phyloP scores from a whole-genome alignment of 495 filamentous ascomycete genomes.

The Daldinia decipiens region DNA sequence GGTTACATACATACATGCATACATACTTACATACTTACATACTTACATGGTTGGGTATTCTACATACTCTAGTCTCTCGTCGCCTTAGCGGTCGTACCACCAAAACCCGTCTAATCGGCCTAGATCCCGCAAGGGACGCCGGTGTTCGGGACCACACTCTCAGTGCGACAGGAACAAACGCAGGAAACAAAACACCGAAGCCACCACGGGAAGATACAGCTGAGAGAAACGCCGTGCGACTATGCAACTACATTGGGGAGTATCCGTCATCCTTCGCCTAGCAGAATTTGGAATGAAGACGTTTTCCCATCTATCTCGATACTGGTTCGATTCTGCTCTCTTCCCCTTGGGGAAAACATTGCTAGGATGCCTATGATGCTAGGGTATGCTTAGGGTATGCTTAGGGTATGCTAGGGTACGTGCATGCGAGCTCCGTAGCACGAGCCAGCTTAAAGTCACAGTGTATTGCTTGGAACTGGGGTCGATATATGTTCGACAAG shows the following conservation, averaged over 20 bases:
- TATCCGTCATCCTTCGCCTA: slow-evolving; percentile 13
- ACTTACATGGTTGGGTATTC: background rate
- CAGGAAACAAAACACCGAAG: slow-evolving; percentile 23
- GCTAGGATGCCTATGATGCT: slow-evolving; percentile 32
- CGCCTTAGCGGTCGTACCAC: slow-evolving; percentile 28
- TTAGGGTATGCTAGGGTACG: slow-evolving; percentile 9
- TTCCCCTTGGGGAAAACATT: slow-evolving; percentile 43
- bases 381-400: too few relatives aligned
- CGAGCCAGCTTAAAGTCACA: slow-evolving; percentile 31
- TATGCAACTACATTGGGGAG: slow-evolving; percentile 25
- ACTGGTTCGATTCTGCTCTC: slow-evolving; percentile 23
- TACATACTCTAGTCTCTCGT: background rate
- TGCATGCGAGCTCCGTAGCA: slow-evolving; percentile 36
- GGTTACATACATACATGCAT: background rate
- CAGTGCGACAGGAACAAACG: slow-evolving; percentile 3
- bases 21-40: background rate
- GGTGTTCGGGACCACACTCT: background rate
- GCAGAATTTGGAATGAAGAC: slow-evolving; percentile 37
- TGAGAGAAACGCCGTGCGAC: slow-evolving; percentile 26
- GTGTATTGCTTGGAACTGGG: slow-evolving; percentile 14
- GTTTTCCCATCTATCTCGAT: slow-evolving; percentile 18
- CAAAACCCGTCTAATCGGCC: slow-evolving; percentile 1
- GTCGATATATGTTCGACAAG: slow-evolving; percentile 25
- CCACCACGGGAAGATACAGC: slow-evolving; percentile 26
- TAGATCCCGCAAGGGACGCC: slow-evolving; percentile 3